Evolutionary conservation across 2,329 filamentous ascomycete genomes (phyloP), one percentile per base, ranked within the genome.

Genomic region (Chaetomium sp.): DNA sequence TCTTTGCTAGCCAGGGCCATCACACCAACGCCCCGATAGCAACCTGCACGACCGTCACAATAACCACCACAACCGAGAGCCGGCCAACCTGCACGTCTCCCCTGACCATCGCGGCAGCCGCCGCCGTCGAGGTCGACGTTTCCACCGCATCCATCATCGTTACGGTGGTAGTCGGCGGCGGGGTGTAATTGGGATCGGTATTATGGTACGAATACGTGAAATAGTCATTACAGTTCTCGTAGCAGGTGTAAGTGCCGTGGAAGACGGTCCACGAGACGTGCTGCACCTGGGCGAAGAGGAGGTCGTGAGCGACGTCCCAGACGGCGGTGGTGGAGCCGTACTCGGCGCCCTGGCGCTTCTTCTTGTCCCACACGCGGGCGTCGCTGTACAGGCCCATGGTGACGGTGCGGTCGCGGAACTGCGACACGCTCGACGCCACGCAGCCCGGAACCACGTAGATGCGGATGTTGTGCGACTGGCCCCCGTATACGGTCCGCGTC

Each of bases 371-470:
- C 2, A 35, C 53, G 29, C 53, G 53, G 13, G 29, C 27, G 53
- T 55, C 53, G 53, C 53, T 55, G 53, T 55, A 55, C 19, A 55
- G 53, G 29, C 53, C 53, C 29, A 55, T 19, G 2, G 53, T 55
- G 29, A 55, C 29, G 25, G 53, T 55, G 9, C n/a, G 9, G 53
- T n/a, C 29, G 53, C 31, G 27, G 53, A 35, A 27, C 29, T n/a
- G 29, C 19, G 53, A 55, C 29, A 55, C 21, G 53, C n/a, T 13
- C 12, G 53, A n/a, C 31, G 53, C 53, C 12, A 55, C 53, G 53
- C 53, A 55, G 8, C 19, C 4, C 7, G 53, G 53, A 4, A 55
- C 25, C 27, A 31, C 13, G 31, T 55, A 55, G 29, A 55, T 31
- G 19, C 21, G 33, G 19, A 55, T 27, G 19, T 19, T n/a, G 4